These are phyloP conservation scores for Chaetomium cochliodes DNA, from an alignment of 495 filamentous ascomycete species.

Conservation along the genomic window DNA sequence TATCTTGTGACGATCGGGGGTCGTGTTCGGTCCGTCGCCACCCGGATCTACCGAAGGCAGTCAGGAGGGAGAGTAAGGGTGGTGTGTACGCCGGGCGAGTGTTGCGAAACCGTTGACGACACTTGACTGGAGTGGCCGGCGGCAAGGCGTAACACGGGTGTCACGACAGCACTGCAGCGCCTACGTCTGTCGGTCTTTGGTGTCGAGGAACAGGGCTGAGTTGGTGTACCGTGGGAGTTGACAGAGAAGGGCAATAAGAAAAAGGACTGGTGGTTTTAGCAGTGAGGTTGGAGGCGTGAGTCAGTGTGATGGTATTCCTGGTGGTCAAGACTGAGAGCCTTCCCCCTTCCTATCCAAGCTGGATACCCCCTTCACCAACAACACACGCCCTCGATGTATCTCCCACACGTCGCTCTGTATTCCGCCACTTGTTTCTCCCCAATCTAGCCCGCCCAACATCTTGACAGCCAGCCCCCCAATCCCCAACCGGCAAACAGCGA, in stretches of 20 bases:
- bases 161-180: slow-evolving; percentile 14
- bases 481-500: neutral
- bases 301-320: neutral
- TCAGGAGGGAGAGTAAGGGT: neutral
- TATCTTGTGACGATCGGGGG: neutral
- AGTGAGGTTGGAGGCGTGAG: neutral
- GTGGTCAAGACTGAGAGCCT: neutral
- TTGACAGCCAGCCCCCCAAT: neutral
- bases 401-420: neutral
- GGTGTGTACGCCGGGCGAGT: slow-evolving; percentile 10
- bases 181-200: neutral
- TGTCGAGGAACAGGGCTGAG: slow-evolving; percentile 7
- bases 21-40: neutral
- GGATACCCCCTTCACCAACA: neutral
- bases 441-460: neutral
- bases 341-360: neutral
- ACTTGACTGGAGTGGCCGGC: slow-evolving; percentile 14
- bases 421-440: neutral
- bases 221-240: neutral
- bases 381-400: neutral
- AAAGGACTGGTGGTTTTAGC: neutral
- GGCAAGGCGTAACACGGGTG: slow-evolving; percentile 17
- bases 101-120: slow-evolving; percentile 2
- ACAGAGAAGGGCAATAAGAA: neutral
- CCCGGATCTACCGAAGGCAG: neutral